Conservation (phyloP, 163 green algal genomes). For the Prototheca cutis region DNA sequence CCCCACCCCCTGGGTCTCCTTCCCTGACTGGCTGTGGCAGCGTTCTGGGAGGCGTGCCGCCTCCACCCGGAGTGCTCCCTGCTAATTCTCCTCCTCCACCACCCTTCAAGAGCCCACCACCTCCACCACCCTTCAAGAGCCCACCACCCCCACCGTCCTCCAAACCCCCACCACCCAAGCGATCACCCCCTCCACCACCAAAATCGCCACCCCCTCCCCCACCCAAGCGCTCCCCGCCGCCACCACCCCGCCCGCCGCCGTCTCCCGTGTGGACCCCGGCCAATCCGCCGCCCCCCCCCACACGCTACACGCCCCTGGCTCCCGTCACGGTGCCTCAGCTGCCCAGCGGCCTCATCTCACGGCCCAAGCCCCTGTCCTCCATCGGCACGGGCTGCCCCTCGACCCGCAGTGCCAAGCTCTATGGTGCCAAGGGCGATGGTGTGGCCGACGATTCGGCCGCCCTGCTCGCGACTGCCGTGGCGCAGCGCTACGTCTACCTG, state of each 20-base stretch:
- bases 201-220: too few relatives aligned
- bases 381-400: conserved; percentile 3
- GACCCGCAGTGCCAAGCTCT: neutral
- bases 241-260: neutral
- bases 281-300: neutral
- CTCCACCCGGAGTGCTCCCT: too few relatives aligned
- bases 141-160: too few relatives aligned
- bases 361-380: neutral
- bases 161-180: too few relatives aligned
- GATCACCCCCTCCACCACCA: too few relatives aligned
- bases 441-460: conserved; percentile 2
- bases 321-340: neutral
- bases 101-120: too few relatives aligned
- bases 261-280: neutral
- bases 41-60: too few relatives aligned
- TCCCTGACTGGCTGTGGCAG: too few relatives aligned
- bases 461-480: neutral
- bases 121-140: too few relatives aligned
- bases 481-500: conserved; percentile 4
- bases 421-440: conserved; percentile 4
- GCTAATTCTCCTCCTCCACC: too few relatives aligned
- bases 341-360: neutral
- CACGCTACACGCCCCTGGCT: neutral
- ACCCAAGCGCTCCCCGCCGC: too few relatives aligned
- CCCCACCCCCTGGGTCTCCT: too few relatives aligned